Percentiles rank a stretch among this genome's conserved stretches.
phyloP scores from a whole-genome alignment of 768 basidiomycete genomes.

The Dentipellis fragilis region DNA sequence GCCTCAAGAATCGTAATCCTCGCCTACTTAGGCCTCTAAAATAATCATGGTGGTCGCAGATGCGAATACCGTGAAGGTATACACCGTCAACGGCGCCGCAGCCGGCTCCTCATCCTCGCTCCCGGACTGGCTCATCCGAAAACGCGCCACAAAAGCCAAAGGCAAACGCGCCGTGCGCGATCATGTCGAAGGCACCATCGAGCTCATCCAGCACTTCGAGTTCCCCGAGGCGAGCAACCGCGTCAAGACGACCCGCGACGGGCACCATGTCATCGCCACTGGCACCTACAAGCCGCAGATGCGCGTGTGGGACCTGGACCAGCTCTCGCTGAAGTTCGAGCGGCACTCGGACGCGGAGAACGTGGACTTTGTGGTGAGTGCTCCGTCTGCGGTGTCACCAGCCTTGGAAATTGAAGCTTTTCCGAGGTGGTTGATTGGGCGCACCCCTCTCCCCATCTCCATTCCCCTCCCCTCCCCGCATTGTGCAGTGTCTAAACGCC shows the following conservation, averaged over 20 bases:
- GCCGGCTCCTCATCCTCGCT: conserved; percentile 82
- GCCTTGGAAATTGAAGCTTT: not conserved
- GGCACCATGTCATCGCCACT: conserved; percentile 86
- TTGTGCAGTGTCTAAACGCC: conserved; percentile 1
- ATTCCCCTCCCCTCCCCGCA: not conserved
- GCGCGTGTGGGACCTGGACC: conserved; percentile 89
- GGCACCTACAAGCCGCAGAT: conserved; percentile 98
- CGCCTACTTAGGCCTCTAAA: no score
- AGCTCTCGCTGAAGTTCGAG: conserved; percentile 90
- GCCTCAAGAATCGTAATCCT: no score
- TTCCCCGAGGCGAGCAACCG: conserved; percentile 95
- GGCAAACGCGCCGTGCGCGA: conserved; percentile 56
- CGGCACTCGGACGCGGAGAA: conserved; percentile 95
- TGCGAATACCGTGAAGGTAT: conserved; percentile 60
- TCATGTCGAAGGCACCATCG: conserved; percentile 74
- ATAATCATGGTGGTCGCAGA: conserved; percentile 15
- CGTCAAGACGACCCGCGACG: conserved; percentile 85
- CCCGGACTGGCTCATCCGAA: conserved; percentile 87
- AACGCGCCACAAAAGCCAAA: conserved; percentile 54
- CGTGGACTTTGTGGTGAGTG: conserved; percentile 93
- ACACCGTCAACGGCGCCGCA: conserved; percentile 91
- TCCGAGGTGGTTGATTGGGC: not conserved
- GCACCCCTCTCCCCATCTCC: not conserved
- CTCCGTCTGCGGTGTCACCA: not conserved
- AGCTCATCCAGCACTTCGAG: conserved; percentile 92